Evolutionary conservation across 2,329 filamentous ascomycete species (phyloP).

Genomic region (Dichotomopilus funicola): DNA sequence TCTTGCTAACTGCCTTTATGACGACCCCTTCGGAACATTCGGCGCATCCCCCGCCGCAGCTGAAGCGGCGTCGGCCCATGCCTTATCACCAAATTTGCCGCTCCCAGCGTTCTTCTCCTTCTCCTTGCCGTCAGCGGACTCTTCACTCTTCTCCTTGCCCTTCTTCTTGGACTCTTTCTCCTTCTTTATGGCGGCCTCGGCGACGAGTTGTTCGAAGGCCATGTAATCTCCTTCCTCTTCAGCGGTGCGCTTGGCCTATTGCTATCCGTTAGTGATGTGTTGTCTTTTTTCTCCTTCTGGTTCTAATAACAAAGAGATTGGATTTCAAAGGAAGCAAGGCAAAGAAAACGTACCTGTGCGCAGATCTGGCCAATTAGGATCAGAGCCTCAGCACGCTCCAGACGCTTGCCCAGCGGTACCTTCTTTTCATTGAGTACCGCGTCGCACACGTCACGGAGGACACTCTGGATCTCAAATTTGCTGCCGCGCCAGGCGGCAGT

Average conservation of each 20-base stretch:
- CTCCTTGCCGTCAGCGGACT: slow-evolving; percentile 5
- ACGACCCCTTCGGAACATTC: slow-evolving; percentile 31
- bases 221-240: slow-evolving; percentile 99
- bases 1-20: background rate
- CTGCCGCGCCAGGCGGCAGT: slow-evolving; percentile 93
- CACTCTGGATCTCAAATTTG: slow-evolving; percentile 97
- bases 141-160: slow-evolving; percentile 46
- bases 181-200: slow-evolving; percentile 93
- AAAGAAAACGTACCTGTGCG: slow-evolving; percentile 58
- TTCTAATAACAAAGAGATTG: background rate
- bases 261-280: background rate
- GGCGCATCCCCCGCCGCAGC: slow-evolving; percentile 33
- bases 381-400: slow-evolving; percentile 86
- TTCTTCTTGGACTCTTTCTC: slow-evolving; percentile 72
- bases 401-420: slow-evolving; percentile 72
- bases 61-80: slow-evolving; percentile 21
- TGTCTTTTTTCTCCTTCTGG: background rate
- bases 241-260: slow-evolving; percentile 74
- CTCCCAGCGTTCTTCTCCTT: slow-evolving; percentile 13
- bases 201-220: slow-evolving; percentile 96
- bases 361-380: slow-evolving; percentile 86
- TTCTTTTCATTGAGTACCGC: slow-evolving; percentile 72
- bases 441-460: slow-evolving; percentile 91
- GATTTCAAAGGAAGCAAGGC: slow-evolving; percentile 2
- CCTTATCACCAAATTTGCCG: slow-evolving; percentile 15